phyloP scores from a whole-genome alignment of 2,329 filamentous ascomycete species.

The Neonectria faginata region DNA sequence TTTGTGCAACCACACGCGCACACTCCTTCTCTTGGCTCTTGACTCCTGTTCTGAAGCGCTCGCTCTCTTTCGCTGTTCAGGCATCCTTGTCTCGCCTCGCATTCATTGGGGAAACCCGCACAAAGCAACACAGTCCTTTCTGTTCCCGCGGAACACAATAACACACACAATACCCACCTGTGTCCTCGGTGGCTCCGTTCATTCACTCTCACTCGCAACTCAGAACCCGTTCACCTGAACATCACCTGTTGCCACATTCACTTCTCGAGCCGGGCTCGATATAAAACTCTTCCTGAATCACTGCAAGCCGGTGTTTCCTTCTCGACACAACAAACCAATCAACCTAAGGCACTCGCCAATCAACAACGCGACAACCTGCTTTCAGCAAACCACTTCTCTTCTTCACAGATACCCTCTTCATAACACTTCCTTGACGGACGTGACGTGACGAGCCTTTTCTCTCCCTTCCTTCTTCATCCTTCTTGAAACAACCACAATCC shows the following conservation, averaged over 20 bases:
- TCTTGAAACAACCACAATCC: conserved; percentile 28
- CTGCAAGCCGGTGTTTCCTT: conserved; percentile 5
- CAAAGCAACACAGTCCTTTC: conserved; percentile 40
- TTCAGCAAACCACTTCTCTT: conserved; percentile 12
- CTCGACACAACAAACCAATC: conserved; percentile 2
- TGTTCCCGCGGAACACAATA: conserved; percentile 29
- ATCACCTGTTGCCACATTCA: conserved; percentile 2
- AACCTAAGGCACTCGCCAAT: conserved; percentile 12
- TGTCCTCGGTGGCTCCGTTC: background rate
- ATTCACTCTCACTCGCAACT: conserved; percentile 9
- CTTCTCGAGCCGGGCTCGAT: conserved; percentile 33
- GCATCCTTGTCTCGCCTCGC: conserved; percentile 28
- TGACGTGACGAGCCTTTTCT: conserved; percentile 25
- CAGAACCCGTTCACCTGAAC: conserved; percentile 19
- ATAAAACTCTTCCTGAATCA: conserved; percentile 23
- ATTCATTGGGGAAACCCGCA: conserved; percentile 32
- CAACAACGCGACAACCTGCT: conserved; percentile 22
- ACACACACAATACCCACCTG: conserved; percentile 8
- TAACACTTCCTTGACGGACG: conserved; percentile 27
- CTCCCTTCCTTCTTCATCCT: background rate
- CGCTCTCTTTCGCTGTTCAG: conserved; percentile 9
- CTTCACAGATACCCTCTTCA: conserved; percentile 31
- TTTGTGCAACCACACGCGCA: background rate
- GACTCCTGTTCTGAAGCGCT: background rate
- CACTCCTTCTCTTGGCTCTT: conserved; percentile 8